phyloP scores from a whole-genome alignment of 2,329 filamentous ascomycete genomes.

The Phaeosphaeria sp. region DNA sequence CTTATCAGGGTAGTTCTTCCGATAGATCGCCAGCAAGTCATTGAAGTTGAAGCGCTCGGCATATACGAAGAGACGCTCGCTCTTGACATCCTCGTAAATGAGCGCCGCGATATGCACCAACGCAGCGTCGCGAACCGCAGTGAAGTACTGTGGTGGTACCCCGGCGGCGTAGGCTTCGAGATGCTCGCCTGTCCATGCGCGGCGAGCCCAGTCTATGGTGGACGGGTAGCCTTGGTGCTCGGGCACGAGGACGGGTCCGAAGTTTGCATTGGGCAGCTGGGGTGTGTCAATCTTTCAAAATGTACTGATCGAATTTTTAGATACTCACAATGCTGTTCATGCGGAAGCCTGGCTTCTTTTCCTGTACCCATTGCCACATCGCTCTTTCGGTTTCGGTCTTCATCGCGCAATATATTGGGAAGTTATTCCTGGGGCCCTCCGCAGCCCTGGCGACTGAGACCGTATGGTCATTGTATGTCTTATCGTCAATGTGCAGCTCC shows the following conservation, averaged over 20 bases:
- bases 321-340: constrained; percentile 48
- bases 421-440: constrained; percentile 20
- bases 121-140: constrained; percentile 43
- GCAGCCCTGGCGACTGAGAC: constrained; percentile 30
- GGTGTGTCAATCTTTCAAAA: constrained; percentile 4
- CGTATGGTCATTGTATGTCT: constrained; percentile 48
- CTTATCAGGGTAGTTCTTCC: constrained; percentile 49
- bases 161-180: constrained; percentile 37
- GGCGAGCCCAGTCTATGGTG: constrained; percentile 33
- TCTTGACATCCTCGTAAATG: constrained; percentile 53
- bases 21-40: constrained; percentile 48
- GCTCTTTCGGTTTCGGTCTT: constrained; percentile 57
- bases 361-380: constrained; percentile 55
- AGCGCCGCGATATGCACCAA: constrained; percentile 61
- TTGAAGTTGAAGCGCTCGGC: constrained; percentile 57
- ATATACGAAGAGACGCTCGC: constrained; percentile 63
- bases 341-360: constrained; percentile 53
- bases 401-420: constrained; percentile 52
- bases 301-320: no score
- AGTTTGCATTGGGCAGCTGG: constrained; percentile 44
- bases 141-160: constrained; percentile 25
- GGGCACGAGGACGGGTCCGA: constrained; percentile 45
- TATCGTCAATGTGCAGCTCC: constrained; percentile 39
- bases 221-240: constrained; percentile 41
- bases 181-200: constrained; percentile 34